Percentiles rank a stretch among this genome's conserved stretches.
Conservation (phyloP, 257 asterid genomes). For the Buddleja alternifolia region DNA sequence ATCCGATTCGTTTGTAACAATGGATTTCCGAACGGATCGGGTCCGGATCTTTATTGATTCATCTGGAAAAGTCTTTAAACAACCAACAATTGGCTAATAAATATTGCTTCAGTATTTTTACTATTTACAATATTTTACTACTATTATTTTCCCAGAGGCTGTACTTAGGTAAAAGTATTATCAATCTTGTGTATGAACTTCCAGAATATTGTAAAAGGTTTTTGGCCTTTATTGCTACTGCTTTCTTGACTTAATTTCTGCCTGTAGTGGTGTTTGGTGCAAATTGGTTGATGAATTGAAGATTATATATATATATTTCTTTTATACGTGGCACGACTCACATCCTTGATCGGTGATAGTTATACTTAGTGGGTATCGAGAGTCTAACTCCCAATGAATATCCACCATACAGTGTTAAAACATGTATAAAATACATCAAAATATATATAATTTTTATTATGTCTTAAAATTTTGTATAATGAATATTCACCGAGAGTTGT, state of each 20-base stretch:
- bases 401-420: too few relatives aligned
- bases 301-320: background rate
- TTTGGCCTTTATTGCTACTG: background rate
- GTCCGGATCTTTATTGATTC: conserved; percentile 54
- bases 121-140: background rate
- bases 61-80: conserved; percentile 47
- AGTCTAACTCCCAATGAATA: too few relatives aligned
- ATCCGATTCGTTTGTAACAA: conserved; percentile 34
- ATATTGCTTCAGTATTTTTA: background rate
- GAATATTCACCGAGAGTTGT: too few relatives aligned
- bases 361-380: too few relatives aligned
- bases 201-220: background rate
- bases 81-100: conserved; percentile 51
- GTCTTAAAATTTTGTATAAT: too few relatives aligned
- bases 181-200: background rate
- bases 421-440: too few relatives aligned
- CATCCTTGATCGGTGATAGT: too few relatives aligned
- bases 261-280: conserved; percentile 4
- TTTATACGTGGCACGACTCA: too few relatives aligned
- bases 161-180: background rate
- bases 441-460: too few relatives aligned
- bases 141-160: conserved; percentile 34
- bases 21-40: conserved; percentile 44
- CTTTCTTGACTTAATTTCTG: background rate
- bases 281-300: background rate